Evolutionary conservation across 306 rosid species (phyloP), one percentile per base, ranked within the genome.

Genomic region (Lathyrus oleraceus): DNA sequence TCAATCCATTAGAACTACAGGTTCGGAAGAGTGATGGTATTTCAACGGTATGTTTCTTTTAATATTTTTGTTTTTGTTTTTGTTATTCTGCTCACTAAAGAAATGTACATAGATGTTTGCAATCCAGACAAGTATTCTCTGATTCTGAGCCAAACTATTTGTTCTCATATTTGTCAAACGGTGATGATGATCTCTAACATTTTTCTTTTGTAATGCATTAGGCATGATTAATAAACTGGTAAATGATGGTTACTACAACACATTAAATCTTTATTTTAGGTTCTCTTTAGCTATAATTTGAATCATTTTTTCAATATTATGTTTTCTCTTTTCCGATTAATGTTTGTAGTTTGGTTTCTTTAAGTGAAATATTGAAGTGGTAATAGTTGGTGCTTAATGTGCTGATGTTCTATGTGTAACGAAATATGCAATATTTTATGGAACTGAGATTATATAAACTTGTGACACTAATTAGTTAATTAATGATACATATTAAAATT

Each of bases 1-100:
- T 95, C 71, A 95, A 95, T 85, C 99, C 99, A 5, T 76, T 83
- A 49, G 99, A 95, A 72, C 99, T 95, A 76, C 99, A 95, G 73
- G 85, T 95, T 81, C 95, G 99, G 73, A 91, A 82, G 95, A 73
- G 91, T 42, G 96, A 91, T 54, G 96, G 95, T 38, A 87, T 91
- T 69, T 72, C 97, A 69, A 91, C 85, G 93, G 99, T 69, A 78
- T 23, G 80, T 25, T 67, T 65, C 60, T 39, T 61, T 62, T 71
- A 30, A 28, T 5, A 49, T 10, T 3, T 23, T 25, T 2, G 0
- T 17, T 19, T 20, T 53, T 15, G n/a, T 47, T 44, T 25, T 58
- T 21, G 25, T 20, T 39, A 66, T 36, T 43, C 28, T 23, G 51
- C 35, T 57, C 44, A 25, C 30, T 51, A 54, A 48, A 39, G 17